Evolutionary conservation across 163 green algal genomes (phyloP), one percentile per base, ranked within the genome.

Genomic region (Chlamydomonas reinhardtii): DNA sequence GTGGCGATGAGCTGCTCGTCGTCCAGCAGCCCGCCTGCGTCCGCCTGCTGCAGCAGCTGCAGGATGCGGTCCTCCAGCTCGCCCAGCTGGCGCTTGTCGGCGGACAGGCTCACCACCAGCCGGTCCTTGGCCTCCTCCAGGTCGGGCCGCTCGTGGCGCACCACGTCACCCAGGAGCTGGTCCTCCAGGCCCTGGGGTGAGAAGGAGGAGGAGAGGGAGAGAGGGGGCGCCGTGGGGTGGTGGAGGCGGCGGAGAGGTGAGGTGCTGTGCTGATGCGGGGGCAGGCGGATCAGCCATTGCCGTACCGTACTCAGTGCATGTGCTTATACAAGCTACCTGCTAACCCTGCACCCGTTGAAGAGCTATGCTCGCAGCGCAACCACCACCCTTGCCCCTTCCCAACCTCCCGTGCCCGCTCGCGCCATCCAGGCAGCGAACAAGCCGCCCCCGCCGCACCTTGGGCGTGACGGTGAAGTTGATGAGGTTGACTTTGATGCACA

Each of bases 391-490:
- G n/a, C n/a, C n/a, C n/a, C n/a, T n/a, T n/a, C n/a, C n/a, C n/a
- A n/a, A n/a, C n/a, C n/a, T n/a, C n/a, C n/a, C n/a, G n/a, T n/a
- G n/a, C n/a, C n/a, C n/a, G n/a, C n/a, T n/a, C n/a, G n/a, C n/a
- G n/a, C n/a, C 43, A 54, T 11, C 8, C 43, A 54, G 43, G 43
- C 43, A 37, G n/a, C n/a, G n/a, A n/a, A n/a, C n/a, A n/a, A n/a
- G n/a, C n/a, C n/a, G 5, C 39, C 39, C 39, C 39, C 39, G 39
- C 39, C 88, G 16, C 64, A 92, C 92, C 91, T 96, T 91, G 19
- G 90, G 88, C 1, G 95, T 98, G 39, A 98, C 94, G 0, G 93
- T 96, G 90, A 98, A 98, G 92, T 98, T 96, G 82, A 98, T 95
- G 68, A 98, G 69, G 66, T 95, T 97, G 72, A 97, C 94, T 76